Base-by-base conservation (phyloP, 108 stramenopile genomes). In the Cyclotella cryptica region DNA sequence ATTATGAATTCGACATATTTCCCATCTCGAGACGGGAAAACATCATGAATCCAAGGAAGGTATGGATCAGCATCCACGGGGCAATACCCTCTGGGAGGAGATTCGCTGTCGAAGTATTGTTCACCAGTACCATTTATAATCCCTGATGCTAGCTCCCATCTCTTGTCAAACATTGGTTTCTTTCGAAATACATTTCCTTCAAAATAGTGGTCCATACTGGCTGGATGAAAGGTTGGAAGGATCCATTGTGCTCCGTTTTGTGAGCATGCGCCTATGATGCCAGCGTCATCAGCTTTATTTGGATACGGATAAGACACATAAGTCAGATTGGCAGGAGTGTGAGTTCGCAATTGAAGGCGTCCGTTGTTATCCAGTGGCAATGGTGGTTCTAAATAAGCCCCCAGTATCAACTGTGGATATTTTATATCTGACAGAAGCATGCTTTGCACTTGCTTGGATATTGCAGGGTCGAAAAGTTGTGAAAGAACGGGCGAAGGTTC, bases 1-100 rank as follows among this genome's bases (percentile, higher is more conserved):
- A 71, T 71, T 24, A 84, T 62, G 55, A 84, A 80, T 60, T 76
- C 79, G 41, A 84, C 42, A 22, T 79, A 19, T 0, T 19, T 30
- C 0, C 83, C 83, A 55, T 79, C 66, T n/a, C 45, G 40, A 9
- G 78, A 66, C 19, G 83, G 83, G 46, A 84, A 84, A 0, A 74
- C 53, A 59, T 84, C 83, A 44, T 79, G 78, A 19, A 84, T 77
- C 83, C 83, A 84, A 1, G 83, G 83, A 41, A 84, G 63, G 45
- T 53, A 84, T 10, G 83, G 74, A 63, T 84, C 76, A 11, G 78
- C 78, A 58, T 79, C 78, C 17, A 84, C 72, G 19, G 83, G 83
- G 72, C 81, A 81, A 13, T 71, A 57, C 3, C 66, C 72, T 39
- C n/a, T 69, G 35, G 39, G n/a, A 40, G 29, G 21, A 15, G 46